These are phyloP conservation scores for Gonium pectorale DNA, from an alignment of 139 green algal species.

Conservation along the genomic window DNA sequence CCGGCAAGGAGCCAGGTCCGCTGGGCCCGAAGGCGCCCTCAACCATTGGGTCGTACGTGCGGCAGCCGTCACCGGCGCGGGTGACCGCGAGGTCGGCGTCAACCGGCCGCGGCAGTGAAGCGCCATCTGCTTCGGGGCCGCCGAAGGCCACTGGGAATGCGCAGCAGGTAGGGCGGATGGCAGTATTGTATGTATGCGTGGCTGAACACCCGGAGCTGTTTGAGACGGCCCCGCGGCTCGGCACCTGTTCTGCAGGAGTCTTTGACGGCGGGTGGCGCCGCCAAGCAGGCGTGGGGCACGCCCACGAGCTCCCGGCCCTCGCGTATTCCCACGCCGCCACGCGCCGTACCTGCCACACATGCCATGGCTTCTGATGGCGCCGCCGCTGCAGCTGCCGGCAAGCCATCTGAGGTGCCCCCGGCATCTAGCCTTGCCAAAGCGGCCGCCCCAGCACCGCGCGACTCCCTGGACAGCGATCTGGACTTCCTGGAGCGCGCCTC, in stretches of 20 bases:
- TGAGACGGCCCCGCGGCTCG: too few species aligned
- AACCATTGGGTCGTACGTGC: slow-evolving; percentile 34
- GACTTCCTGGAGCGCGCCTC: slow-evolving; percentile 45
- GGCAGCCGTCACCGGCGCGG: slow-evolving; percentile 17
- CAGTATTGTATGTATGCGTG: too few species aligned
- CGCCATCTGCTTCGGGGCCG: neutral
- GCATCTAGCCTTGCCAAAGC: too few species aligned
- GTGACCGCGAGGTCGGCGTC: neutral
- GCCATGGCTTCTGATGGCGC: neutral
- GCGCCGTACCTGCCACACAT: neutral
- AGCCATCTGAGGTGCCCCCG: too few species aligned
- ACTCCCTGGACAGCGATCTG: slow-evolving; percentile 24
- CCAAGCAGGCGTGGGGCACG: slow-evolving; percentile 26
- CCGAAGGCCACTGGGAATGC: too few species aligned
- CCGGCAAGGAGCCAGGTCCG: neutral
- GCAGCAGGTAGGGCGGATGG: too few species aligned
- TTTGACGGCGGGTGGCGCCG: too few species aligned
- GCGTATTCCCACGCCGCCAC: slow-evolving; percentile 13
- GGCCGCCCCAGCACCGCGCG: neutral
- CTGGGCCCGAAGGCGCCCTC: slow-evolving; percentile 24
- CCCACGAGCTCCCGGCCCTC: neutral
- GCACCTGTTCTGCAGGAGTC: too few species aligned
- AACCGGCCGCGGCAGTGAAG: neutral
- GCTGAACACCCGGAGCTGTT: too few species aligned
- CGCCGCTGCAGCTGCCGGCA: neutral